Evolutionary conservation across 2,329 filamentous ascomycete species (phyloP), one percentile per base, ranked within the genome.

Genomic region (Aureobasidium sp.): DNA sequence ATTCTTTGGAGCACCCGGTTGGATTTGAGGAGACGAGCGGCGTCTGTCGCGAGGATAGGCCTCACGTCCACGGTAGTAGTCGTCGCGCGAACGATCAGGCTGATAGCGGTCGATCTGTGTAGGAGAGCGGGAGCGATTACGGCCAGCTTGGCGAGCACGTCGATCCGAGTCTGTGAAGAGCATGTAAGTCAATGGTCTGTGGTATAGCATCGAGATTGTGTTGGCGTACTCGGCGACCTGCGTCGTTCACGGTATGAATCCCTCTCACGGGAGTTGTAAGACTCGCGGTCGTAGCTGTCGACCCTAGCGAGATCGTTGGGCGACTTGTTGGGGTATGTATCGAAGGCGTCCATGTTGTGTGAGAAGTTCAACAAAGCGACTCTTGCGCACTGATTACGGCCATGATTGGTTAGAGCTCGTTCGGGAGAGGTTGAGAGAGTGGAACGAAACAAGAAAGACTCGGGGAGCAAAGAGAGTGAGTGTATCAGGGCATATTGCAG

Each of bases 111-210:
- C 89, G 63, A 91, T 85, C 15, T 82, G 78, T 22, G 77, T 77
- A 3, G 89, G 89, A 0, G 89, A 93, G 60, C 89, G 85, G 35
- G 88, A 91, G 66, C 87, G 85, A 48, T 87, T 89, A 64, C 87
- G 87, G 48, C 67, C 68, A 62, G 77, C 73, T 64, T 54, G 68
- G 17, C 57, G 57, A 50, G 24, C 27, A 33, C 57, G 57, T 17
- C 57, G 44, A 27, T 60, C 57, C 5, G 57, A 49, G 11, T 49
- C 57, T 60, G 45, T 58, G 19, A 17, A 27, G 31, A 47, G 24
- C 5, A 29, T 47, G 42, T 58, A n/a, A 58, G 54, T 19, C 15
- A 15, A 31, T 7, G 22, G n/a, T n/a, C 3, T 14, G 7, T 9
- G 17, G 52, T 27, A 14, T 17, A 12, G 19, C 8, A 22, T n/a